Percentiles rank a stretch among this genome's conserved stretches.
Conservation (phyloP, 2,329 filamentous ascomycete species). For the Calonectria crousiana region DNA sequence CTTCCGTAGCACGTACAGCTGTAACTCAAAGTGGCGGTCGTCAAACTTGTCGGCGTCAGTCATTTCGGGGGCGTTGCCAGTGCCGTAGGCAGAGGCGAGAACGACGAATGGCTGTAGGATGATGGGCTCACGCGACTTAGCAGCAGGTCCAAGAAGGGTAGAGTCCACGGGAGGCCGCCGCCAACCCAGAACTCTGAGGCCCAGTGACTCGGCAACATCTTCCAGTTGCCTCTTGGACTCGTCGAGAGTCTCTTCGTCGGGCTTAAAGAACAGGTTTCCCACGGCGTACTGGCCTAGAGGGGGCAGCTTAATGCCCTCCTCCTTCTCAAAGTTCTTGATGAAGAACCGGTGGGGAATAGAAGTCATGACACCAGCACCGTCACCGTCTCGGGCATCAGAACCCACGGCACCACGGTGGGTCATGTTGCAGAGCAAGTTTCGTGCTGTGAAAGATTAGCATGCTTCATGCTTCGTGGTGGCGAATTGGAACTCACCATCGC, state of each 20-base stretch:
- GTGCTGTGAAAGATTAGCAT: slow-evolving; percentile 65
- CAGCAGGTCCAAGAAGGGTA: slow-evolving; percentile 90
- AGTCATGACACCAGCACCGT: slow-evolving; percentile 99
- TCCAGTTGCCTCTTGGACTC: slow-evolving; percentile 94
- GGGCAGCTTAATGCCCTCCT: slow-evolving; percentile 89
- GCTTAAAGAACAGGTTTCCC: slow-evolving; percentile 99
- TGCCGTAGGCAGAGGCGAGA: slow-evolving; percentile 84
- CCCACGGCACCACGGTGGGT: slow-evolving; percentile 98
- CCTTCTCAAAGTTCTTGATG: slow-evolving; percentile 95
- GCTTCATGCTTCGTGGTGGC: neutral
- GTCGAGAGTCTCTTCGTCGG: slow-evolving; percentile 88
- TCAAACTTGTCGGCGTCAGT: slow-evolving; percentile 87
- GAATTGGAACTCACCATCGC: slow-evolving; percentile 79
- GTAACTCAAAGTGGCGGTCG: slow-evolving; percentile 87
- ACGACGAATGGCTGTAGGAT: slow-evolving; percentile 98
- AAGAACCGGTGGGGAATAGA: slow-evolving; percentile 99
- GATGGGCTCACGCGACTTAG: slow-evolving; percentile 92
- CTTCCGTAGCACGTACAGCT: slow-evolving; percentile 95
- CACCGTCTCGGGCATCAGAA: slow-evolving; percentile 96
- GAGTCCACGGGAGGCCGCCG: slow-evolving; percentile 95
- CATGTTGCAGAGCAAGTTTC: slow-evolving; percentile 99
- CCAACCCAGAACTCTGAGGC: slow-evolving; percentile 94
- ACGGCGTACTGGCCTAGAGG: slow-evolving; percentile 94
- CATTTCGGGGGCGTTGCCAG: slow-evolving; percentile 80
- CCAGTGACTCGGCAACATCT: slow-evolving; percentile 89